Evolutionary conservation across 768 basidiomycete genomes (phyloP).

Genomic region (Fibroporia radiculosa): DNA sequence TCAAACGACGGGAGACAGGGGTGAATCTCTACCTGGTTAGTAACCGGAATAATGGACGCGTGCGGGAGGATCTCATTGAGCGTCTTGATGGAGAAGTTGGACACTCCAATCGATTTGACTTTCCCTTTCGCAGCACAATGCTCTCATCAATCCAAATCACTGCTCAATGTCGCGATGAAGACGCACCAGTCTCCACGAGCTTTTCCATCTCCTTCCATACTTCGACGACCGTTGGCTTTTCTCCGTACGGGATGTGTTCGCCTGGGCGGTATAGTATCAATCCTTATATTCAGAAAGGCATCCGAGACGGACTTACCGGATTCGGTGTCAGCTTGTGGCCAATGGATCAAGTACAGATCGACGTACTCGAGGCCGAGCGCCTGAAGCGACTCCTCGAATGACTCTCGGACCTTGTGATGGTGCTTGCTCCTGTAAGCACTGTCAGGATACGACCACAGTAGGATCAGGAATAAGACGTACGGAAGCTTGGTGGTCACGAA

Average conservation of each 20-base stretch:
- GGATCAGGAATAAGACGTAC: slow-evolving; percentile 6
- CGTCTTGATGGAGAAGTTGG: slow-evolving; percentile 47
- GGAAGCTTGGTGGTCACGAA: slow-evolving; percentile 18
- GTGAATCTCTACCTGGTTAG: slow-evolving; percentile 39
- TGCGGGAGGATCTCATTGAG: slow-evolving; percentile 29
- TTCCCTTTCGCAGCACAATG: slow-evolving; percentile 24
- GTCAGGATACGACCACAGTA: neutral
- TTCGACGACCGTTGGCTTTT: slow-evolving; percentile 27
- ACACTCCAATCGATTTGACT: slow-evolving; percentile 46
- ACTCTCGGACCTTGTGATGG: slow-evolving; percentile 27
- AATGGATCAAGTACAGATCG: slow-evolving; percentile 42
- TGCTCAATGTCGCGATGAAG: slow-evolving; percentile 26
- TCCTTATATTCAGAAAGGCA: slow-evolving; percentile 39
- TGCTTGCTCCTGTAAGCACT: slow-evolving; percentile 11
- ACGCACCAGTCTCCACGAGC: slow-evolving; percentile 44
- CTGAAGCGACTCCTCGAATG: slow-evolving; percentile 32
- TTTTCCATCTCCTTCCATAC: slow-evolving; percentile 47
- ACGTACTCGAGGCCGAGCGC: slow-evolving; percentile 25
- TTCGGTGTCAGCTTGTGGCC: slow-evolving; percentile 34
- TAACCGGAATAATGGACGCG: slow-evolving; percentile 35
- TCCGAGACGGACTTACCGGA: slow-evolving; percentile 31
- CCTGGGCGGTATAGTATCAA: slow-evolving; percentile 36
- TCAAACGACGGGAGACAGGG: slow-evolving; percentile 44
- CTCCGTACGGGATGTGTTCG: slow-evolving; percentile 18
- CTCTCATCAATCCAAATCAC: neutral